phyloP scores from a whole-genome alignment of 345 rosid genomes.

The Sonneratia caseolaris region DNA sequence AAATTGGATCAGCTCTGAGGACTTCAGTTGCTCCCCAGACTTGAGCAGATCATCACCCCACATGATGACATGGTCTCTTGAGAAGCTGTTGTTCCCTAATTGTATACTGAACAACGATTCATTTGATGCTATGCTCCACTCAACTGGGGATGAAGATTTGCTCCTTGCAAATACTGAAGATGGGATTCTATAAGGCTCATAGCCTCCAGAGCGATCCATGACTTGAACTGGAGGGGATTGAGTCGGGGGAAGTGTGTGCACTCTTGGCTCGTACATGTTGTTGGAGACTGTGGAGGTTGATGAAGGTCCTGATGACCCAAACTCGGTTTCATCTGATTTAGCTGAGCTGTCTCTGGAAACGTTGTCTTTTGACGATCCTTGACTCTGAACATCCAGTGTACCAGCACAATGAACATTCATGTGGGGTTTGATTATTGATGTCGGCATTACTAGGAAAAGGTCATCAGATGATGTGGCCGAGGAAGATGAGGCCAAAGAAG shows the following conservation, averaged over 20 bases:
- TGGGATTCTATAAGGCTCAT: slow-evolving; percentile 51
- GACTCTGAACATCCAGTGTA: background rate
- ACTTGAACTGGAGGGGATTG: slow-evolving; percentile 63
- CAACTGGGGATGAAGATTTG: slow-evolving; percentile 29
- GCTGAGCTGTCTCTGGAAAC: background rate
- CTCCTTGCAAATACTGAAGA: slow-evolving; percentile 38
- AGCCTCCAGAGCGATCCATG: slow-evolving; percentile 45
- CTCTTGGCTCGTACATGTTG: slow-evolving; percentile 23
- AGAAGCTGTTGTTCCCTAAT: slow-evolving; percentile 47
- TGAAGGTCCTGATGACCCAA: slow-evolving; percentile 9
- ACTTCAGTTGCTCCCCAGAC: slow-evolving; percentile 9
- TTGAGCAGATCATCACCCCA: slow-evolving; percentile 20
- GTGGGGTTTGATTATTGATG: too few species aligned
- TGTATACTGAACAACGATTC: slow-evolving; percentile 72
- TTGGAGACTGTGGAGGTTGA: slow-evolving; percentile 31
- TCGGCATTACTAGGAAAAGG: too few species aligned
- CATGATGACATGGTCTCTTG: slow-evolving; percentile 16
- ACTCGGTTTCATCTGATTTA: background rate
- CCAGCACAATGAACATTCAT: too few species aligned
- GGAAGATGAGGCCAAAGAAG: too few species aligned
- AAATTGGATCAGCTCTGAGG: slow-evolving; percentile 27
- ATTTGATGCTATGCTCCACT: slow-evolving; percentile 57
- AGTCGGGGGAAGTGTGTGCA: slow-evolving; percentile 17
- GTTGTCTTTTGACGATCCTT: slow-evolving; percentile 6
- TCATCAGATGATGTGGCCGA: too few species aligned